These are phyloP conservation scores for Xenoacremonium recifei DNA, from an alignment of 2,329 filamentous ascomycete genomes.

Conservation along the genomic window DNA sequence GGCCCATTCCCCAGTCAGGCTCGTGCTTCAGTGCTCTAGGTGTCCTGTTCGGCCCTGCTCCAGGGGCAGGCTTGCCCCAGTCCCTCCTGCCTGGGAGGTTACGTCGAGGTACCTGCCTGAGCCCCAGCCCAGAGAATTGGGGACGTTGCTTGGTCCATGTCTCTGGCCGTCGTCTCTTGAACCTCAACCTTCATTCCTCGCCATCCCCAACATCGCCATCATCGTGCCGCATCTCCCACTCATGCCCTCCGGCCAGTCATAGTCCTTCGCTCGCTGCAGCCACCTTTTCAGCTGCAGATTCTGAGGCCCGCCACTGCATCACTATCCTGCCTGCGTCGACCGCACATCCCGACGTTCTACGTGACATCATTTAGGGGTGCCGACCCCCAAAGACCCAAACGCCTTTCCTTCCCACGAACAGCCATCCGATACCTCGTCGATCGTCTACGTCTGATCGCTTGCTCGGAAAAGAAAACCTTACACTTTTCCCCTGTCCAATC, in stretches of 20 bases:
- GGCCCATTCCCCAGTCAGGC: background rate
- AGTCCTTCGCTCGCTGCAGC: background rate
- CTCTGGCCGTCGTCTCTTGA: too few relatives aligned
- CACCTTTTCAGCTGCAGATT: background rate
- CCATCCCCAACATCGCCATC: background rate
- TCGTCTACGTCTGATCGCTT: too few relatives aligned
- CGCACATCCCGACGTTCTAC: constrained; percentile 17
- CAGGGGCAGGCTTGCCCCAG: too few relatives aligned
- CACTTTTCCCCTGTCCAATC: constrained; percentile 9
- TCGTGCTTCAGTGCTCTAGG: background rate
- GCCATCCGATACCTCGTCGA: too few relatives aligned
- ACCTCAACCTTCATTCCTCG: background rate
- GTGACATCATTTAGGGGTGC: constrained; percentile 31
- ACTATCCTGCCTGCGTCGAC: constrained; percentile 11
- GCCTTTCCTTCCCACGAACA: too few relatives aligned
- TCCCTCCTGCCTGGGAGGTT: too few relatives aligned
- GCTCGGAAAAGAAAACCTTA: too few relatives aligned
- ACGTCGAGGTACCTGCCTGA: too few relatives aligned
- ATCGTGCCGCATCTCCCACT: background rate
- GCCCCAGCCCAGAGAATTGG: too few relatives aligned
- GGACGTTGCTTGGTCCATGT: too few relatives aligned
- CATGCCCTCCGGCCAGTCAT: background rate
- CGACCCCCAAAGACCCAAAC: too few relatives aligned
- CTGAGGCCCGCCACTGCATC: background rate
- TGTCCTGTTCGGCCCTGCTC: background rate